These are phyloP conservation scores for Phaeosphaeriaceae sp. DNA, from an alignment of 2,329 filamentous ascomycete genomes.

Conservation along the genomic window DNA sequence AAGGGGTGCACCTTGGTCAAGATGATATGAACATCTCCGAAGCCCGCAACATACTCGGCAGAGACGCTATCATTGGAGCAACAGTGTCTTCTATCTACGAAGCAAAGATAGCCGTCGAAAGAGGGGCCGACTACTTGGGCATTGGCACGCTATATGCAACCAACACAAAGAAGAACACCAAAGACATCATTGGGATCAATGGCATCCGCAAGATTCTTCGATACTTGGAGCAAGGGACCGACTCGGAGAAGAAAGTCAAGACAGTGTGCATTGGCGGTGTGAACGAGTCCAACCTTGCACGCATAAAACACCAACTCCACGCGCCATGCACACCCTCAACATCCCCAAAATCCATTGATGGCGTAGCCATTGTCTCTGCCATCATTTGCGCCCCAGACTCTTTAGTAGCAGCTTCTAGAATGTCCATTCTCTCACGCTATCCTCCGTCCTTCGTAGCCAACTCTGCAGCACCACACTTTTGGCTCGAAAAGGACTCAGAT, in stretches of 20 bases:
- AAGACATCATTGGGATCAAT: constrained; percentile 77
- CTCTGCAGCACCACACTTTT: constrained; percentile 24
- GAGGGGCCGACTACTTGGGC: constrained; percentile 89
- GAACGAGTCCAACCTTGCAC: constrained; percentile 76
- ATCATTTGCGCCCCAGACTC: constrained; percentile 79
- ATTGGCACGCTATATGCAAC: constrained; percentile 91
- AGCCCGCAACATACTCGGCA: constrained; percentile 77
- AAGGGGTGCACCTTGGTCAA: constrained; percentile 94
- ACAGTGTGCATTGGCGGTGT: constrained; percentile 90
- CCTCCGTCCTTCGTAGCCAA: constrained; percentile 32
- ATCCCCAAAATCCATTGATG: constrained; percentile 70
- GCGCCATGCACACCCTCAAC: constrained; percentile 35
- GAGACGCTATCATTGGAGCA: constrained; percentile 84
- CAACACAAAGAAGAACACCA: constrained; percentile 82
- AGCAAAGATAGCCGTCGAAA: constrained; percentile 73
- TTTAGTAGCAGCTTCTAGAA: constrained; percentile 65
- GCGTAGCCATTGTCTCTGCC: constrained; percentile 88
- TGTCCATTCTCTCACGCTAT: constrained; percentile 64
- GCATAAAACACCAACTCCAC: constrained; percentile 75
- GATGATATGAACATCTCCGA: constrained; percentile 80
- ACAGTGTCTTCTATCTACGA: constrained; percentile 80
- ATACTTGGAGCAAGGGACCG: constrained; percentile 59
- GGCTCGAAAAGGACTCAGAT: constrained; percentile 25
- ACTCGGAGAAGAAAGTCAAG: constrained; percentile 39
- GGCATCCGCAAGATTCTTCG: constrained; percentile 73